Percentiles rank a stretch among this genome's conserved stretches.
Conservation (phyloP, 805 yeast genomes). For the Scheffersomyces lignosus region DNA sequence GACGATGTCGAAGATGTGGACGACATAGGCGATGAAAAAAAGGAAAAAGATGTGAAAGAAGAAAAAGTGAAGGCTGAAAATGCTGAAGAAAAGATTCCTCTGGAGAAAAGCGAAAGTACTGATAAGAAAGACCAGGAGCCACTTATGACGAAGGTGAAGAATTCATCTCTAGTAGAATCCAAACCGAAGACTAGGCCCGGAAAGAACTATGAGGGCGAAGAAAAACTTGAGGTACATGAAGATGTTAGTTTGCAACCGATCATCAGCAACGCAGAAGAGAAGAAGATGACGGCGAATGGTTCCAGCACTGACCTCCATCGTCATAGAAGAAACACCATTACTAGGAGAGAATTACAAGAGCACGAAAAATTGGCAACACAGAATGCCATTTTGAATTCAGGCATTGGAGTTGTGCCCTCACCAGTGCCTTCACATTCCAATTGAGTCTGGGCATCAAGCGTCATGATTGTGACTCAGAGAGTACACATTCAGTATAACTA, state of each 20-base stretch:
- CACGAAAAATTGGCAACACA: constrained; percentile 19
- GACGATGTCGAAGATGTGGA: constrained; percentile 4
- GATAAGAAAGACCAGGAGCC: neutral
- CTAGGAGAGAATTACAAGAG: constrained; percentile 14
- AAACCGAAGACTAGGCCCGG: neutral
- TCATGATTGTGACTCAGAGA: no score
- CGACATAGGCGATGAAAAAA: constrained; percentile 12
- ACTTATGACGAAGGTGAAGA: no score
- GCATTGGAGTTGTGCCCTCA: neutral
- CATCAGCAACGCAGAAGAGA: neutral
- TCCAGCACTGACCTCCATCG: neutral
- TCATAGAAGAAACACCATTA: constrained; percentile 4
- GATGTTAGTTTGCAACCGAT: neutral
- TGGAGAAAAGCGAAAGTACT: neutral
- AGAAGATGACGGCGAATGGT: neutral
- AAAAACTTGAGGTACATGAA: neutral
- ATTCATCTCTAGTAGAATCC: neutral
- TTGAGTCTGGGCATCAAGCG: no score
- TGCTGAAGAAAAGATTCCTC: no score
- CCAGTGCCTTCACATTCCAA: constrained; percentile 4
- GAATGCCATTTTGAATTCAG: constrained; percentile 16
- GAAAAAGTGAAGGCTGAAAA: neutral
- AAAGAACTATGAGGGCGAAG: no score
- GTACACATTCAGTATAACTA: no score
- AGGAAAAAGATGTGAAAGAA: neutral